A percentile compares a stretch with the other conserved stretches of the same genome.
These are phyloP conservation scores for Pontederia crassipes DNA, from an alignment of 176 grass and related monocot species.

Conservation along the genomic window DNA sequence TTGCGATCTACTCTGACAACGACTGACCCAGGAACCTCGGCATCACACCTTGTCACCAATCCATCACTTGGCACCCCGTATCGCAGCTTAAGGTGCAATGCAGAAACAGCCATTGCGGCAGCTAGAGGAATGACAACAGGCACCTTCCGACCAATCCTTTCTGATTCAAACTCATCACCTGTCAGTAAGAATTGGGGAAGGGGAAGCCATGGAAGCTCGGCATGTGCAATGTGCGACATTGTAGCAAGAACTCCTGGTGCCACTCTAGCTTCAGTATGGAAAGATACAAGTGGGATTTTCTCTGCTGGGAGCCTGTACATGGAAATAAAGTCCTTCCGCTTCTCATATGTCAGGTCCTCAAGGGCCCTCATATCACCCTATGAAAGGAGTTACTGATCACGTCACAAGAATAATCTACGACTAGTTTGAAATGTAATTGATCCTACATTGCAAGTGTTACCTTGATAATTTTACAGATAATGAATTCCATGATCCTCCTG, in stretches of 20 bases:
- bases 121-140: slow-evolving; percentile 57
- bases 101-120: slow-evolving; percentile 48
- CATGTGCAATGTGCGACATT: slow-evolving; percentile 52
- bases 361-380: slow-evolving; percentile 93
- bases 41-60: slow-evolving; percentile 56
- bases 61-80: slow-evolving; percentile 68
- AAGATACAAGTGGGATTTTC: slow-evolving; percentile 65
- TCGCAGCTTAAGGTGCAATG: slow-evolving; percentile 60
- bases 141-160: slow-evolving; percentile 35
- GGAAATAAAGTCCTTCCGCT: slow-evolving; percentile 72
- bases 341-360: slow-evolving; percentile 83
- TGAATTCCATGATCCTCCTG: slow-evolving; percentile 66
- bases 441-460: slow-evolving; percentile 14
- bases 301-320: slow-evolving; percentile 55
- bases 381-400: background rate
- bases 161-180: slow-evolving; percentile 21
- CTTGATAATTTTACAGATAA: slow-evolving; percentile 84
- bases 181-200: slow-evolving; percentile 30
- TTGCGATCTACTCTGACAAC: slow-evolving; percentile 58
- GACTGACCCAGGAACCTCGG: slow-evolving; percentile 76
- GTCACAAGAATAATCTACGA: background rate
- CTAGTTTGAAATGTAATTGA: background rate
- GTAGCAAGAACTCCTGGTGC: slow-evolving; percentile 49
- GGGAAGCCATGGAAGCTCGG: slow-evolving; percentile 64
- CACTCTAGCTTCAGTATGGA: slow-evolving; percentile 73